These are phyloP conservation scores for Lolium multiflorum DNA, from an alignment of 176 grass and related monocot species.

Conservation along the genomic window DNA sequence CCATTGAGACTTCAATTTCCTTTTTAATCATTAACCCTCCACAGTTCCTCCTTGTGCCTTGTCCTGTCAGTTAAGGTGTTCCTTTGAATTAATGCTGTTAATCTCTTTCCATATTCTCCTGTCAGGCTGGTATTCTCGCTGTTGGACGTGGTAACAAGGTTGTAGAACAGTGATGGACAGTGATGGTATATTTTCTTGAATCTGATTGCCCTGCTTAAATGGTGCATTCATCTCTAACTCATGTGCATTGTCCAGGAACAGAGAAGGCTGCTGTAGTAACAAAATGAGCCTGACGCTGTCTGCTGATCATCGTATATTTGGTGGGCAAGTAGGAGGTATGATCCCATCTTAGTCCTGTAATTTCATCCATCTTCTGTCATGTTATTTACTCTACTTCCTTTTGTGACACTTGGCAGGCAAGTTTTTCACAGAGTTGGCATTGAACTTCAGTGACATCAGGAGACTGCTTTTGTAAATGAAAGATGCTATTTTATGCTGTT, in stretches of 20 bases:
- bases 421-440: conserved; percentile 70
- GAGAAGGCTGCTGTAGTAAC: conserved; percentile 73
- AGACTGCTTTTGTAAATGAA: conserved; percentile 80
- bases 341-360: conserved; percentile 13
- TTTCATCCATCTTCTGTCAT: conserved; percentile 18
- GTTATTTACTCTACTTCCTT: conserved; percentile 1
- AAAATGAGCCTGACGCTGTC: conserved; percentile 90
- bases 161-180: conserved; percentile 78
- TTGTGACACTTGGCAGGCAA: conserved; percentile 58
- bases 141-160: conserved; percentile 85
- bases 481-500: conserved; percentile 8
- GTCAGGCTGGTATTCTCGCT: conserved; percentile 86
- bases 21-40: conserved; percentile 99
- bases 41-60: conserved; percentile 49
- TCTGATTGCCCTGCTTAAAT: conserved; percentile 14
- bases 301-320: conserved; percentile 92
- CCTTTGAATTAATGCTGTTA: conserved; percentile 25
- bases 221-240: conserved; percentile 32
- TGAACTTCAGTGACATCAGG: conserved; percentile 85
- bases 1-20: too few species aligned
- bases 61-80: conserved; percentile 15
- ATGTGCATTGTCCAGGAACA: conserved; percentile 58
- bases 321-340: conserved; percentile 85
- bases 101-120: conserved; percentile 33
- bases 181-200: conserved; percentile 68